Base-by-base conservation (phyloP, 257 asterid species). In the Ilex aquifolium region DNA sequence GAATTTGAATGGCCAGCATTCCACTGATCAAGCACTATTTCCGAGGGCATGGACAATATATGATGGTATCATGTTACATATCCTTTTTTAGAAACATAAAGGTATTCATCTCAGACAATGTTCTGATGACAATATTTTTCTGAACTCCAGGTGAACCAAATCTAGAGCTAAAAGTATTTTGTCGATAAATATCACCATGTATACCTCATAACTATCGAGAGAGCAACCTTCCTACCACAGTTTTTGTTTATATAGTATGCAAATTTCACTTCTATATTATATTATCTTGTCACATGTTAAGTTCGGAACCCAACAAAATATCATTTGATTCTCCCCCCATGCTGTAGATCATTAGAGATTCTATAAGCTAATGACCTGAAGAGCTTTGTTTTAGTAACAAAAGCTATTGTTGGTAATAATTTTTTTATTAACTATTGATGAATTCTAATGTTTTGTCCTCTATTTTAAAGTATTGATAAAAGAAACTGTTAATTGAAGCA, bases 41-140 rank as follows among this genome's bases (percentile, higher is more conserved):
- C 99, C 99, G 2, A 81, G 99, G 77, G 88, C 99, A 0, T 93
- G 99, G 97, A 93, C 97, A 10, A 52, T 93, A 71, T 93, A 93
- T 72, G 99, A 93, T 64, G 99, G 99, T 90, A 82, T 49, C 63
- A 48, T 67, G 58, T 59, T 40, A 12, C 15, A 3, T 56, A 52
- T 11, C 66, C 57, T 21, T 70, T 32, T 63, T 48, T 56, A 65
- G 66, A 62, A 57, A 62, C 70, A 17, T 70, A 29, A 58, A 30
- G 3, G 5, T 7, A 36, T 36, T 36, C 7, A 36, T 36, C 40
- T 36, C 40, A 36, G 5, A 36, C 5, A n/a, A n/a, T 36, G 7
- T 3, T 36, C 40, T 36, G 40, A 36, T 36, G 3, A 36, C 63
- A 15, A 49, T 64, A 10, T 66, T 75, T 40, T 69, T 31, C 57